Base-by-base conservation (phyloP, 192 early-diverging fungal genomes). In the Coemansia pectinata region DNA sequence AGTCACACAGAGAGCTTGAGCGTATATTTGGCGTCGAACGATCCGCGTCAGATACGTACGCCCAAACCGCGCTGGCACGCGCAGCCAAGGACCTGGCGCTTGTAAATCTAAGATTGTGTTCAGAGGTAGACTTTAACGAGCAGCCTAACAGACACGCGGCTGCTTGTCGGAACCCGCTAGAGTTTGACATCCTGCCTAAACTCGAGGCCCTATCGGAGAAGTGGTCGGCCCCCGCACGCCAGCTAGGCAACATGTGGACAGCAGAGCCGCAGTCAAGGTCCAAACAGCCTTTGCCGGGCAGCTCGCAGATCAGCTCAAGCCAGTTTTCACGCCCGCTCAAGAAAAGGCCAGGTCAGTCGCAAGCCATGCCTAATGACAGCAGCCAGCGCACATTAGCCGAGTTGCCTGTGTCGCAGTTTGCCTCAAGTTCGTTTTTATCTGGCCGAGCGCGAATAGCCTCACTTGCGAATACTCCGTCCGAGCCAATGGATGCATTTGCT, bases 51-150 rank as follows among this genome's bases (percentile, higher is more conserved):
- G 33, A 38, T 21, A 9, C 36, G 39, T 47, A 11, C 8, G 4
- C 17, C 25, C 27, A 40, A 27, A 21, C 25, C 2, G 59, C 71
- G 19, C 38, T 73, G 23, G 31, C 25, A 1, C 58, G 59, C 45
- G 66, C 67, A 41, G 48, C 72, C 38, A 61, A 68, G 44, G 72
- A 74, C 29, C 27, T 69, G 19, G 67, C 36, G 12, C 72, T 74
- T 65, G 63, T 66, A 31, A 27, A 29, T 5, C 36, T 61, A 23
- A 19, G 34, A 17, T 5, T 61, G 59, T n/a, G 38, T 11, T 61
- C 38, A n/a, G 59, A 6, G 14, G 29, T 29, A 15, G 55, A 3
- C 5, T 33, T 29, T 7, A 34, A 36, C 59, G 34, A 39, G 36
- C 59, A 61, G 21, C n/a, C 34, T 7, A 60, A 12, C 27, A 31